Base-by-base conservation (phyloP, 805 yeast species). In the Yarrowia sp. region DNA sequence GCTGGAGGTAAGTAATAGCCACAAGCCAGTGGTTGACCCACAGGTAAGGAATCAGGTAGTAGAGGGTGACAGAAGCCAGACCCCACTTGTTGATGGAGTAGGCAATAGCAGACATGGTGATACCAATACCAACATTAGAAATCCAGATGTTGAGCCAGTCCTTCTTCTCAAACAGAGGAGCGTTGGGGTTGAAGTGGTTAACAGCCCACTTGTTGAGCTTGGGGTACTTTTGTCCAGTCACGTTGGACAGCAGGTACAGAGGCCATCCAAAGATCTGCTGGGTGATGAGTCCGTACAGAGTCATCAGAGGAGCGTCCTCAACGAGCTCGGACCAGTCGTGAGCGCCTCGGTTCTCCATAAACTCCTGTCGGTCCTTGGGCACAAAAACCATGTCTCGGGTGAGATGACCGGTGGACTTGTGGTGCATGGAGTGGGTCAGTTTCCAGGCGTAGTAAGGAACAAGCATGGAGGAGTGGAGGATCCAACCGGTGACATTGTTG, bases 391-490 rank as follows among this genome's bases (percentile, higher is more conserved):
- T 90, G 74, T 90, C 96, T 74, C 91, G 83, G 42, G 86, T 79
- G 74, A 90, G 72, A 76, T 90, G 90, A 69, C 95, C 96, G 45
- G 96, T 90, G 66, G 92, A 90, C 81, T 90, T 90, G 81, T 90
- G 96, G 79, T 90, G 96, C 82, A 88, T 89, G 65, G 90, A 85
- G 77, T 90, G 96, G 57, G 90, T 79, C 76, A 80, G 86, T 73
- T 89, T 87, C 96, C 96, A 90, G 8, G 95, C 87, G 75, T 89
- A 89, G 79, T 87, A 90, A 53, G 96, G 96, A 36, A 90, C 96
- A 71, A 89, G 74, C 71, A 89, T 78, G 73, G 83, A 84, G 17
- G 93, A 87, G 78, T 90, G 96, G 68, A 90, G 78, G 43, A 88
- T 74, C 96, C 96, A 90, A 51, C 96, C 96, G 50, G 87, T 88